Conservation (phyloP, 2,329 filamentous ascomycete genomes). For the Verticillium albo-atrum region DNA sequence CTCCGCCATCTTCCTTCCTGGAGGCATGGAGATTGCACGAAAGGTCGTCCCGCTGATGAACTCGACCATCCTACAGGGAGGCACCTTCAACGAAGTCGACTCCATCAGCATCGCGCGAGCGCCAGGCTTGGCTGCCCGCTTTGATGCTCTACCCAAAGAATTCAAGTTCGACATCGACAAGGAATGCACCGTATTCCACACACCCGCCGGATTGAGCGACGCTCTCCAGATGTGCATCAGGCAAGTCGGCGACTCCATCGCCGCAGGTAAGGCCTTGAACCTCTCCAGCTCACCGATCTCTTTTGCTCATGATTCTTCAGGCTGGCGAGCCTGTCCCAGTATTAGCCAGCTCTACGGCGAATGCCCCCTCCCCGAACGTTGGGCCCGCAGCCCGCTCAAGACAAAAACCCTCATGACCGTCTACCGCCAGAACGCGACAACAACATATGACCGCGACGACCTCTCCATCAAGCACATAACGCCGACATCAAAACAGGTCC, state of each 20-base stretch:
- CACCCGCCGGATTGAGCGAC: slow-evolving; percentile 7
- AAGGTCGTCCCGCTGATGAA: slow-evolving; percentile 10
- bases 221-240: slow-evolving; percentile 14
- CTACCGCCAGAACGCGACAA: slow-evolving; percentile 9
- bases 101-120: slow-evolving; percentile 11
- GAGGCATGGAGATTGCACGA: slow-evolving; percentile 11
- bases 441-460: slow-evolving; percentile 12
- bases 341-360: not conserved
- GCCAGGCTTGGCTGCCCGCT: slow-evolving; percentile 10
- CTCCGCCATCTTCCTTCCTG: slow-evolving; percentile 12
- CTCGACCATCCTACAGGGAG: slow-evolving; percentile 9
- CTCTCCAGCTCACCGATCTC: not conserved
- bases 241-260: slow-evolving; percentile 11
- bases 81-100: slow-evolving; percentile 8
- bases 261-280: slow-evolving; percentile 7
- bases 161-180: slow-evolving; percentile 6
- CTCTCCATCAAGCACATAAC: slow-evolving; percentile 14
- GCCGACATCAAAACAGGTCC: not conserved
- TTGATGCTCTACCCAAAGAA: slow-evolving; percentile 2
- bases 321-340: slow-evolving; percentile 15
- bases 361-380: slow-evolving; percentile 8
- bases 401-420: slow-evolving; percentile 14
- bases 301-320: not conserved
- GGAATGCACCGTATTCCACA: slow-evolving; percentile 10
- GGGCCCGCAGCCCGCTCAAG: slow-evolving; percentile 5